Evolutionary conservation across 306 rosid genomes (phyloP).

Genomic region (Astragalus membranaceus): DNA sequence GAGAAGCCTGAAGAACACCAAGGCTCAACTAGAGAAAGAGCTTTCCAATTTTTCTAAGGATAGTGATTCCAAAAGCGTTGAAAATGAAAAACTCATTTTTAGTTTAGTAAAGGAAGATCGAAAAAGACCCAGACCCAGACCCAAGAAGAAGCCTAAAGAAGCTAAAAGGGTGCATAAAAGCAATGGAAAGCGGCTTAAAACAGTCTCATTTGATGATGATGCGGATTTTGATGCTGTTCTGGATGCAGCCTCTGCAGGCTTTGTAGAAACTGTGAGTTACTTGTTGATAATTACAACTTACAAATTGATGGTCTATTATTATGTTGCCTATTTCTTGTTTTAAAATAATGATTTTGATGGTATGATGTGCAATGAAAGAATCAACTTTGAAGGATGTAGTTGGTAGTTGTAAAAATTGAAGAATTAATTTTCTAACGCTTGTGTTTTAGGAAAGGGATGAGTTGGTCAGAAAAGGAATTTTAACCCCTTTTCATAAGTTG

Average conservation of each 20-base stretch:
- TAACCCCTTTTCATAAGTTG: constrained; percentile 90
- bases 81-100: constrained; percentile 26
- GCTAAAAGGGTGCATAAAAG: constrained; percentile 29
- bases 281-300: background rate
- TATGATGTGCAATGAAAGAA: background rate
- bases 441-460: constrained; percentile 86
- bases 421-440: constrained; percentile 29
- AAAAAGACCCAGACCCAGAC: constrained; percentile 29
- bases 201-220: constrained; percentile 76
- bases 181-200: constrained; percentile 43
- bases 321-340: background rate
- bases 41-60: constrained; percentile 39
- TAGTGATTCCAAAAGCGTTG: constrained; percentile 24
- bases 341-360: background rate
- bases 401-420: background rate
- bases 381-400: constrained; percentile 10
- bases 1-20: constrained; percentile 61
- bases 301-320: background rate
- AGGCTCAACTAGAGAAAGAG: constrained; percentile 60
- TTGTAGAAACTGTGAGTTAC: constrained; percentile 88
- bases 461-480: constrained; percentile 74
- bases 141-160: constrained; percentile 57
- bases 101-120: constrained; percentile 60
- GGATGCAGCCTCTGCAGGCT: constrained; percentile 92
- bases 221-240: constrained; percentile 71